Base-by-base conservation (phyloP, 768 basidiomycete genomes). In the Antrodiella citrinella region DNA sequence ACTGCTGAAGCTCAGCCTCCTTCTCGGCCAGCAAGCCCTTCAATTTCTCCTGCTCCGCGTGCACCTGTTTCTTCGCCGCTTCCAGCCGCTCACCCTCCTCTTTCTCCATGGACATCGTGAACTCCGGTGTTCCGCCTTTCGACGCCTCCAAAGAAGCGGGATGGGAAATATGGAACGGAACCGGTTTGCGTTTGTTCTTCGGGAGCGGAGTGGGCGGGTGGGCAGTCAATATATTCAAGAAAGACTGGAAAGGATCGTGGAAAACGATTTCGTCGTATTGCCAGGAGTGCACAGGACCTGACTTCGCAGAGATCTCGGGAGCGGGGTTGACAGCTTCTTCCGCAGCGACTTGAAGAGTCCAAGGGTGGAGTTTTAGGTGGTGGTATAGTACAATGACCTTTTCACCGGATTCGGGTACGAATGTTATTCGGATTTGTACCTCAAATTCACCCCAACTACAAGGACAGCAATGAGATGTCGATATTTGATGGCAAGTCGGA, bases 241-340 rank as follows among this genome's bases (percentile, higher is more conserved):
- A 93, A 30, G 82, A 74, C 51, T 88, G 83, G 55, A 85, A 91
- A 1, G 96, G 96, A 58, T 98, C 95, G 61, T 83, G 79, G 69
- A 99, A 98, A 47, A 98, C 91, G 55, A 98, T 78, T 68, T 99
- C 96, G 67, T 98, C 95, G 69, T 98, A 98, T 61, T 98, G 95
- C 94, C 95, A 99, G 0, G 91, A 88, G 64, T 96, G 88, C 23
- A 99, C 91, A 0, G 89, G 86, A 0, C 84, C 85, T 22, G 74
- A 61, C 59, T 81, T 82, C 60, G 79, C 72, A 2, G 86, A 83
- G 20, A 73, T 73, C 13, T 86, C 84, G 5, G 82, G 72, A 3
- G 84, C 74, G 0, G 84, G 82, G 2, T 84, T 78, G 48, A 83
- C 81, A 0, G 81, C 77, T 42, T 86, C 82, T 21, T 75, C 77